Evolutionary conservation across 148 eudicot genomes (phyloP).

Genomic region (Amaranthus palmeri): DNA sequence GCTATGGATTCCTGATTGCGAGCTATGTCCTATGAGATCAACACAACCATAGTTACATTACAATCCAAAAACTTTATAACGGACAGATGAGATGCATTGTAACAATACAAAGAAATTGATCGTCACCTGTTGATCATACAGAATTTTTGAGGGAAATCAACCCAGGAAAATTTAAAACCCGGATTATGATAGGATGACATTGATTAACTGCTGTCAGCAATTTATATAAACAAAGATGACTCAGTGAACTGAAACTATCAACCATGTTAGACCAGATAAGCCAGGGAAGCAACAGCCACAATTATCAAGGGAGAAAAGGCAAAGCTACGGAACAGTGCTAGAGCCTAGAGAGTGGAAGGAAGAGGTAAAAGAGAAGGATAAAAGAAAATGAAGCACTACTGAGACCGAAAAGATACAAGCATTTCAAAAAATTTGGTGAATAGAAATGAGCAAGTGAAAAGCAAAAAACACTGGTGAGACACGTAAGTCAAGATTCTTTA

Average conservation of each 20-base stretch:
- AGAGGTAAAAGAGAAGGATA: neutral
- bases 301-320: neutral
- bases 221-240: neutral
- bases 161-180: neutral
- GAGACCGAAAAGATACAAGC: too few species aligned
- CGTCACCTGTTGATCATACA: neutral
- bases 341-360: too few species aligned
- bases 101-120: neutral
- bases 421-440: too few species aligned
- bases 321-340: too few species aligned
- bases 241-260: too few species aligned
- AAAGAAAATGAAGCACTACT: neutral
- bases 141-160: neutral
- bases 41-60: neutral
- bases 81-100: neutral
- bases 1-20: neutral
- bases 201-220: neutral
- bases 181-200: neutral
- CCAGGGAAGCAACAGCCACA: neutral
- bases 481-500: neutral
- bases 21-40: neutral
- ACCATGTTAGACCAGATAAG: neutral
- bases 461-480: too few species aligned
- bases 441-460: too few species aligned
- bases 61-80: neutral